phyloP scores from a whole-genome alignment of 768 basidiomycete genomes.

The Lanmaoa pseudosensibilis region DNA sequence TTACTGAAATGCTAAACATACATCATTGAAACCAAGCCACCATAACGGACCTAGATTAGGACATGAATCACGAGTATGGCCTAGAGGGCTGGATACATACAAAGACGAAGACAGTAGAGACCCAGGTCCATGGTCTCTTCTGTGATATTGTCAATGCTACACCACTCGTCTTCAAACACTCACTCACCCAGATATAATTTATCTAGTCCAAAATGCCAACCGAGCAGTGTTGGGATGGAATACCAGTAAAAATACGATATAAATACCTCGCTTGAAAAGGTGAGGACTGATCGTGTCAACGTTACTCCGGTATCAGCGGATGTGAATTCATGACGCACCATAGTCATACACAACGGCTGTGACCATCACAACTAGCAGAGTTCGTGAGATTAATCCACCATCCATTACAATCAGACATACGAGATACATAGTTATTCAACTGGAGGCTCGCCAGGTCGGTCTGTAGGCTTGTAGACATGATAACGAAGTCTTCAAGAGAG shows the following conservation, averaged over 20 bases:
- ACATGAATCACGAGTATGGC: background rate
- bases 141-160: background rate
- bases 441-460: slow-evolving; percentile 1
- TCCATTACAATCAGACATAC: background rate
- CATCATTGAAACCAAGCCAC: background rate
- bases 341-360: slow-evolving; percentile 1
- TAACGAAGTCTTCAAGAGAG: no score
- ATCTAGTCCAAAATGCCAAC: background rate
- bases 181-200: slow-evolving; percentile 9
- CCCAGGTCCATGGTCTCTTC: slow-evolving; percentile 7
- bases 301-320: background rate
- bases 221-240: background rate
- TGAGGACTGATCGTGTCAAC: slow-evolving; percentile 2
- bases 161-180: background rate
- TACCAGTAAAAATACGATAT: background rate
- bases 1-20: background rate
- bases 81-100: background rate
- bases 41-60: slow-evolving; percentile 9
- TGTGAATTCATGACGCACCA: background rate
- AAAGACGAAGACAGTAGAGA: slow-evolving; percentile 3
- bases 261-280: slow-evolving; percentile 8
- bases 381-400: background rate
- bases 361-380: background rate
- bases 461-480: slow-evolving; percentile 4
- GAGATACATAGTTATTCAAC: slow-evolving; percentile 6